Conservation (phyloP, 1,284 basidiomycete genomes). For the Albatrellus sp. region DNA sequence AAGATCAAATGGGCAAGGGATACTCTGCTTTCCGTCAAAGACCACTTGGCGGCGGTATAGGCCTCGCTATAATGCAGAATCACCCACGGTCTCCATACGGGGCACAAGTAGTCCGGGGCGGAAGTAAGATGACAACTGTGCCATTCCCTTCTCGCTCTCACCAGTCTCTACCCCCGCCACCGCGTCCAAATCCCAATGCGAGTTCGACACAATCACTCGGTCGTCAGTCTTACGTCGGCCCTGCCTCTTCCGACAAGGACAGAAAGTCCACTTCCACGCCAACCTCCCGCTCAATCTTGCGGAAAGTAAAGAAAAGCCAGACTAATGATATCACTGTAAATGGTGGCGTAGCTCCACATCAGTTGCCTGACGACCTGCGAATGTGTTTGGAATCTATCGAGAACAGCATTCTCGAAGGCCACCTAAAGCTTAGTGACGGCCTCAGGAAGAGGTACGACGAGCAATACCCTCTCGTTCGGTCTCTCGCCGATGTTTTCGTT, state of each 20-base stretch:
- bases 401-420: constrained; percentile 76
- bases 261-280: constrained; percentile 26
- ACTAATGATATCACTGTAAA: constrained; percentile 28
- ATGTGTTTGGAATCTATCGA: constrained; percentile 79
- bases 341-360: constrained; percentile 52
- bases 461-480: constrained; percentile 84
- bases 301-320: constrained; percentile 55
- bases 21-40: constrained; percentile 25
- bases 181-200: constrained; percentile 36
- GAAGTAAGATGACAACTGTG: constrained; percentile 33
- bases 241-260: constrained; percentile 19
- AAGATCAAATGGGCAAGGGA: constrained; percentile 38
- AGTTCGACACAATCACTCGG: constrained; percentile 59
- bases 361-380: constrained; percentile 76
- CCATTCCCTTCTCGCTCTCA: constrained; percentile 73
- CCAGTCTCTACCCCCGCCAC: constrained; percentile 64
- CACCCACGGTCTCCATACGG: constrained; percentile 73
- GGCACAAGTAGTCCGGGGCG: constrained; percentile 26
- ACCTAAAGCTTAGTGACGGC: constrained; percentile 71
- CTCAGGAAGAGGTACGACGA: constrained; percentile 83
- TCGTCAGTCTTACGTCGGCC: constrained; percentile 40
- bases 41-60: constrained; percentile 18
- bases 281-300: constrained; percentile 38
- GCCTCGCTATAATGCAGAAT: constrained; percentile 39
- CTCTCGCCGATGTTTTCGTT: constrained; percentile 87